phyloP scores from a whole-genome alignment of 352 stramenopile genomes.

The Aphanomyces astaci region DNA sequence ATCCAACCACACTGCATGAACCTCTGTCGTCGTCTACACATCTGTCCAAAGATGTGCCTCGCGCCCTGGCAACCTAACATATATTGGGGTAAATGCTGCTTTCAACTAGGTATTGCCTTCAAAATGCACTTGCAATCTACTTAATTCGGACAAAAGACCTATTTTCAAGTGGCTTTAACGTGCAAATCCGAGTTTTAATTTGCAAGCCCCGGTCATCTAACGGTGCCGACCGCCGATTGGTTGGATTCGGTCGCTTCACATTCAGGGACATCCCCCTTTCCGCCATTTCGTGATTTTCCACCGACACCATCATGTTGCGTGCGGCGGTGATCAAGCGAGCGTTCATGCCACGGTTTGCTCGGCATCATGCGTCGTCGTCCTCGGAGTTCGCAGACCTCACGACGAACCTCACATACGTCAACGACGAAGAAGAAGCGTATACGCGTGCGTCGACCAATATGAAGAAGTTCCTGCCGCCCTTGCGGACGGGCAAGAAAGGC shows the following conservation, averaged over 20 bases:
- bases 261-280: background rate
- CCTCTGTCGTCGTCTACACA: no score
- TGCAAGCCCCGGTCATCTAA: background rate
- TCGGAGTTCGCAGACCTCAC: background rate
- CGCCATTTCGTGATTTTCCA: background rate
- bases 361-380: background rate
- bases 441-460: conserved; percentile 28
- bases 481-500: conserved; percentile 66
- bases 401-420: background rate
- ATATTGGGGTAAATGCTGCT: no score
- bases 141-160: background rate
- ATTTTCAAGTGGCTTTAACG: background rate
- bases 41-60: no score
- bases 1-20: no score
- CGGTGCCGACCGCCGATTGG: background rate
- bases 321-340: background rate
- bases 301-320: background rate
- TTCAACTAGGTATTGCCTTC: no score
- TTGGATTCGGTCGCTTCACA: background rate
- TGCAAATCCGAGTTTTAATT: background rate
- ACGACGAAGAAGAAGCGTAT: conserved; percentile 13
- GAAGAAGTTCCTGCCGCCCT: conserved; percentile 71
- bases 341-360: background rate
- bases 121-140: background rate
- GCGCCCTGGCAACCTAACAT: no score